Evolutionary conservation across 169 alveolate species (phyloP).

Genomic region (Babesia gibsoni): DNA sequence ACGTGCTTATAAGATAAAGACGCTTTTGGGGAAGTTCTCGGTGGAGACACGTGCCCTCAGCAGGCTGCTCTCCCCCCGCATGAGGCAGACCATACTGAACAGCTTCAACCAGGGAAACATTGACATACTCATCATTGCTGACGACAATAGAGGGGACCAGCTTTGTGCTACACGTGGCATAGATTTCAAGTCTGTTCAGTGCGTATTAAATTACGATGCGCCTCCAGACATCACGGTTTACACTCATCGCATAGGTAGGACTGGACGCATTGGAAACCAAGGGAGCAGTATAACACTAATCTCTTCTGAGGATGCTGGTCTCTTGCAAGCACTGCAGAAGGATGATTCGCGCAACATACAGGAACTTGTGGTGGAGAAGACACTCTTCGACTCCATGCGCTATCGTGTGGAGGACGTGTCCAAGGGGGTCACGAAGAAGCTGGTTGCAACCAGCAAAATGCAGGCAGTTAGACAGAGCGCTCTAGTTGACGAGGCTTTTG

Average conservation of each 20-base stretch:
- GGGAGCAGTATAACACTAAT: slow-evolving; percentile 89
- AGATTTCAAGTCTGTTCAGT: slow-evolving; percentile 93
- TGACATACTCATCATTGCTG: slow-evolving; percentile 34
- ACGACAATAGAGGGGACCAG: slow-evolving; percentile 67
- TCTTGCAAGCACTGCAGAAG: slow-evolving; percentile 15
- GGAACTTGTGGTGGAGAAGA: slow-evolving; percentile 3
- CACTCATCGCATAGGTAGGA: slow-evolving; percentile 96
- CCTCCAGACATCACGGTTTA: slow-evolving; percentile 95
- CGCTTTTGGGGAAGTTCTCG: slow-evolving; percentile 40
- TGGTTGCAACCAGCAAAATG: slow-evolving; percentile 43
- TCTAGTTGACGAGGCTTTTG: slow-evolving; percentile 47
- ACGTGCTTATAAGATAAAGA: slow-evolving; percentile 49
- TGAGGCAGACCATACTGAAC: slow-evolving; percentile 49
- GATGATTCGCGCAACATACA: not conserved
- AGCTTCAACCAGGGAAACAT: slow-evolving; percentile 53
- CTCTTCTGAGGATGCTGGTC: not conserved
- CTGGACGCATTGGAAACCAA: slow-evolving; percentile 89
- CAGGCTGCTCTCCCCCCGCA: slow-evolving; percentile 38
- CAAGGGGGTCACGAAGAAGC: slow-evolving; percentile 46
- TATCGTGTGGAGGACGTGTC: slow-evolving; percentile 53
- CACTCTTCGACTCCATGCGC: slow-evolving; percentile 36
- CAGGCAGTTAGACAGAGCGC: slow-evolving; percentile 61
- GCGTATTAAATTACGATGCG: slow-evolving; percentile 96
- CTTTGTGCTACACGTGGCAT: slow-evolving; percentile 93
- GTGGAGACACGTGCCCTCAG: slow-evolving; percentile 41